These are phyloP conservation scores for Leccinum rimulosum DNA, from an alignment of 768 basidiomycete species.

Conservation along the genomic window DNA sequence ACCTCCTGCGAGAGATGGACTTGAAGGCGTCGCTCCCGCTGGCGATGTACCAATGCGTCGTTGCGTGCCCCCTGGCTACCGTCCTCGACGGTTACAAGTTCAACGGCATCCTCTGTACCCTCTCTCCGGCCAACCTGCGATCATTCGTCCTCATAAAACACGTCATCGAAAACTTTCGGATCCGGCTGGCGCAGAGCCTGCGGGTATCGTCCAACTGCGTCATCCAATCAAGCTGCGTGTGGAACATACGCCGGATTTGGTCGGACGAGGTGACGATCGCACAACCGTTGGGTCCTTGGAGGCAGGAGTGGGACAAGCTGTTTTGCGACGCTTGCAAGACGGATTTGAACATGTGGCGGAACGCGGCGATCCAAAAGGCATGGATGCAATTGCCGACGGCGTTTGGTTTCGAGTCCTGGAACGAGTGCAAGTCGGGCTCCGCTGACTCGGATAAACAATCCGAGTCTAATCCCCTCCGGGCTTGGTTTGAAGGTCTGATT, in stretches of 20 bases:
- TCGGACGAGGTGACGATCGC: background rate
- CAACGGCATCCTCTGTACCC: background rate
- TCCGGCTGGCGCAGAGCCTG: background rate
- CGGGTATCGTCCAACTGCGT: constrained; percentile 4
- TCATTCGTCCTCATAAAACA: constrained; percentile 10
- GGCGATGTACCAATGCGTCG: constrained; percentile 13
- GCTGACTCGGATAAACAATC: no score
- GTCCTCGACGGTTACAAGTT: constrained; percentile 13
- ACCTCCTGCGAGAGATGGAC: constrained; percentile 9
- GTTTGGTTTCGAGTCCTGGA: constrained; percentile 8
- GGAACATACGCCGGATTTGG: constrained; percentile 6
- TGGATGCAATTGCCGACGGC: constrained; percentile 12
- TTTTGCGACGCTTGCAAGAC: constrained; percentile 13
- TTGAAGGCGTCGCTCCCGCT: constrained; percentile 8
- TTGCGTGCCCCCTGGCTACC: constrained; percentile 1
- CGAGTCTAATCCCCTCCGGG: no score
- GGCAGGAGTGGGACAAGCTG: constrained; percentile 12
- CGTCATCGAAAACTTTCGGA: constrained; percentile 1
- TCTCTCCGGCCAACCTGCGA: constrained; percentile 8
- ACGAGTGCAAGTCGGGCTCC: background rate
- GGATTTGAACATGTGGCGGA: constrained; percentile 1
- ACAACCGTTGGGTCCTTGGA: constrained; percentile 13
- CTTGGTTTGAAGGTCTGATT: no score
- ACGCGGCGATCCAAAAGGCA: constrained; percentile 3
- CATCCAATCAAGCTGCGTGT: constrained; percentile 2